phyloP scores from a whole-genome alignment of 179 eudicot species.

The Beta lomatogona region DNA sequence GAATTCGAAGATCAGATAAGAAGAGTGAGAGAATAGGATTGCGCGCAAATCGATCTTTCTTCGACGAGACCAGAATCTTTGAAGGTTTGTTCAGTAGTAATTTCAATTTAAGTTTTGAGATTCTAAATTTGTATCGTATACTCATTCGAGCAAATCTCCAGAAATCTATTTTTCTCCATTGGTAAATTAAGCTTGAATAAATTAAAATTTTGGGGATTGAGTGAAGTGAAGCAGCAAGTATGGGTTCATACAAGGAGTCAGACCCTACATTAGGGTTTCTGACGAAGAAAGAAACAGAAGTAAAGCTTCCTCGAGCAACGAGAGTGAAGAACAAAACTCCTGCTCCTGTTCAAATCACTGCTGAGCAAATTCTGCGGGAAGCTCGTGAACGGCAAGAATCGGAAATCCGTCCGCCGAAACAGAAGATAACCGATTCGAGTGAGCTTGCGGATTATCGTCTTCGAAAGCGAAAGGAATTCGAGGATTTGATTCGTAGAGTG shows the following conservation, averaged over 20 bases:
- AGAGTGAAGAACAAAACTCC: constrained; percentile 87
- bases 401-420: constrained; percentile 84
- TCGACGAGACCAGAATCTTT: too few relatives aligned
- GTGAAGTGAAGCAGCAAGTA: background rate
- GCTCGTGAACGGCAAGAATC: constrained; percentile 78
- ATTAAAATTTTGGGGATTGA: too few relatives aligned
- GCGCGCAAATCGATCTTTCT: too few relatives aligned
- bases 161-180: too few relatives aligned
- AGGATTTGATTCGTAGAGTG: constrained; percentile 66
- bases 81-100: too few relatives aligned
- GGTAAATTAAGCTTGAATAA: too few relatives aligned
- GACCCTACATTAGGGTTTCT: constrained; percentile 64
- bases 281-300: constrained; percentile 70
- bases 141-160: too few relatives aligned
- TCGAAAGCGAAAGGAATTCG: constrained; percentile 76
- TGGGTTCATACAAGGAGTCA: constrained; percentile 51
- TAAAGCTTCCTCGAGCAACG: constrained; percentile 64
- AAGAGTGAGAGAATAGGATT: background rate
- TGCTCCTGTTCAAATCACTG: constrained; percentile 79
- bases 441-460: constrained; percentile 83
- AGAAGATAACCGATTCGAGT: constrained; percentile 70
- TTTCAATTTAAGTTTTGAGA: too few relatives aligned
- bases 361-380: constrained; percentile 84
- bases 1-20: background rate
- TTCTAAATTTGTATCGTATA: too few relatives aligned